These are phyloP conservation scores for Pestalotiopsis sp. DNA, from an alignment of 2,329 filamentous ascomycete genomes.

Conservation along the genomic window DNA sequence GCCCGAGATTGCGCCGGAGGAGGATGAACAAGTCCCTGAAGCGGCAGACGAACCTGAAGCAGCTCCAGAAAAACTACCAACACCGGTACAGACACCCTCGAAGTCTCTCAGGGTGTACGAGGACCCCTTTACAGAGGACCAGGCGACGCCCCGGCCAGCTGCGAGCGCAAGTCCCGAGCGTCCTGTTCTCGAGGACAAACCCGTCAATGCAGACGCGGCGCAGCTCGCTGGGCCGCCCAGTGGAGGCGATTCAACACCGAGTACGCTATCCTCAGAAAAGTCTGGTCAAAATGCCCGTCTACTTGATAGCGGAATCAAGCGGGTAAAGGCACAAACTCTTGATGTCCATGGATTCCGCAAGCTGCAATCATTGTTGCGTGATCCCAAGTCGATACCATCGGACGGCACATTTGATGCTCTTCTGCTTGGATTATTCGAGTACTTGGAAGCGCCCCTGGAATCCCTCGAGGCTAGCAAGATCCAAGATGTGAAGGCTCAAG, in stretches of 20 bases:
- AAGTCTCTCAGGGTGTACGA: conserved; percentile 61
- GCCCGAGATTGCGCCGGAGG: conserved; percentile 16
- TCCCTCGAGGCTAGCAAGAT: conserved; percentile 65
- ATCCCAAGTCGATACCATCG: conserved; percentile 64
- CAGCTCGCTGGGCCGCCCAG: conserved; percentile 29
- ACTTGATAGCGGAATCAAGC: conserved; percentile 74
- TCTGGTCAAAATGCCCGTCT: conserved; percentile 62
- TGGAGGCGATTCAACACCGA: conserved; percentile 21
- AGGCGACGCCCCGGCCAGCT: conserved; percentile 47
- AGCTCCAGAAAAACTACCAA: conserved; percentile 14
- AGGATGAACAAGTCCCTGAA: not conserved
- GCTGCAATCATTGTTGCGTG: conserved; percentile 73
- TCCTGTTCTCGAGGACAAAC: conserved; percentile 61
- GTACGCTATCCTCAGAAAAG: conserved; percentile 51
- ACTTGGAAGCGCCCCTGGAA: conserved; percentile 64
- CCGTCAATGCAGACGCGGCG: conserved; percentile 59
- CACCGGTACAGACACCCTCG: conserved; percentile 30
- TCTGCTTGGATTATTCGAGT: conserved; percentile 70
- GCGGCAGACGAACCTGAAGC: not conserved
- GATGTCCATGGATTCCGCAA: conserved; percentile 83
- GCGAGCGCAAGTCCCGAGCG: conserved; percentile 37
- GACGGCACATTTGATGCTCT: conserved; percentile 72
- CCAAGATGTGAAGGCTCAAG: conserved; percentile 74
- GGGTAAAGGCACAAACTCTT: conserved; percentile 71
- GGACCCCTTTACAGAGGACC: conserved; percentile 59